These are phyloP conservation scores for Mucor irregularis DNA, from an alignment of 371 early-diverging fungal species.

Conservation along the genomic window DNA sequence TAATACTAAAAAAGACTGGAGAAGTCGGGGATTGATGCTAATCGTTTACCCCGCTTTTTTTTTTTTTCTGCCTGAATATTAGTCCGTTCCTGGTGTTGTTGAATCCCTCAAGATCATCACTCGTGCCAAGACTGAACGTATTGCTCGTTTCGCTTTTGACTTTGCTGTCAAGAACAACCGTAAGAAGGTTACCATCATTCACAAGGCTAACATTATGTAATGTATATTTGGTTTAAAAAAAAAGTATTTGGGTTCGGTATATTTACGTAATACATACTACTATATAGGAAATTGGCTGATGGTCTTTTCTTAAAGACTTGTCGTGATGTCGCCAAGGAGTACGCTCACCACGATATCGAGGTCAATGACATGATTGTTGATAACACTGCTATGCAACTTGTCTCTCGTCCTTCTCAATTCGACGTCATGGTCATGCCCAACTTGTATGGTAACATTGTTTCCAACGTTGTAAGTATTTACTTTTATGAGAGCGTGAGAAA, in stretches of 20 bases:
- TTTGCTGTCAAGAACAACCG: slow-evolving; percentile 94
- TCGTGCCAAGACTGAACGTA: slow-evolving; percentile 92
- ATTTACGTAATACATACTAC: neutral
- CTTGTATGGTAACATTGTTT: slow-evolving; percentile 96
- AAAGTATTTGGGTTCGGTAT: too few species aligned
- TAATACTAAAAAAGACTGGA: too few species aligned
- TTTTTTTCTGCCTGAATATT: too few species aligned
- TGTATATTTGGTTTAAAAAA: slow-evolving; percentile 11
- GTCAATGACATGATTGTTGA: slow-evolving; percentile 98
- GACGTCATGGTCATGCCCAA: slow-evolving; percentile 98
- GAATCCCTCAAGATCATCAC: slow-evolving; percentile 97
- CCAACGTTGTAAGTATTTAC: too few species aligned
- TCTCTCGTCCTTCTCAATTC: slow-evolving; percentile 94
- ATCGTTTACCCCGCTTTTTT: neutral
- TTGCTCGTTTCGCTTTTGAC: slow-evolving; percentile 97
- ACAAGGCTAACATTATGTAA: slow-evolving; percentile 99
- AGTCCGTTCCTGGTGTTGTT: slow-evolving; percentile 96
- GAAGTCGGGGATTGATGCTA: neutral
- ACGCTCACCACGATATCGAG: slow-evolving; percentile 82
- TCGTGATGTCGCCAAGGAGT: slow-evolving; percentile 91
- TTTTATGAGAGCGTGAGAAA: too few species aligned
- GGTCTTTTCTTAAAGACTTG: slow-evolving; percentile 95
- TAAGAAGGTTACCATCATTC: slow-evolving; percentile 96
- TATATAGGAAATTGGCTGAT: slow-evolving; percentile 88
- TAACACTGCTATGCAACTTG: slow-evolving; percentile 98